Base-by-base conservation (phyloP, 768 basidiomycete genomes). In the Harrya chromipes region DNA sequence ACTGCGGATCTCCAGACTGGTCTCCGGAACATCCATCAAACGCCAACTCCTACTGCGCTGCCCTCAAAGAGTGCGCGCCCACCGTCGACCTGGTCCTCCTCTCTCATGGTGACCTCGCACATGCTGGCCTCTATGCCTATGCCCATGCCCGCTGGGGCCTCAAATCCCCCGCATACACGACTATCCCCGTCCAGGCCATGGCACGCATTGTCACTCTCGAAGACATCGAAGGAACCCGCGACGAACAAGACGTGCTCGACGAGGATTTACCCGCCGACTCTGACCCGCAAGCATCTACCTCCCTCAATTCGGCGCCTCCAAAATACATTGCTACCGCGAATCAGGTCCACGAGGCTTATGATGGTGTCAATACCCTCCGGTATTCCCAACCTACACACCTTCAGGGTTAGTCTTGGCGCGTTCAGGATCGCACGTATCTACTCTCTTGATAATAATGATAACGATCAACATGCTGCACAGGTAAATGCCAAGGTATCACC, bases 351-450 rank as follows among this genome's bases (percentile, higher is more conserved):
- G 90, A 93, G 51, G 91, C 95, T 4, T 97, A 97, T 66, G 89
- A 94, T 56, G 83, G 83, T 5, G 79, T 98, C 56, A 97, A 89
- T 60, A 90, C 93, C 2, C 79, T 98, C 56, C 81, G 94, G 47
- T 98, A 95, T 65, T 94, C 93, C 9, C 94, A 97, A 57, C 95
- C 95, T 4, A 89, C 91, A 6, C 94, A 95, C 71, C 77, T 99
- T 26, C 88, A 91, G 77, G 94, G 94, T 91, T 60, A 66, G 74
- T 66, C 47, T 55, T 39, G 27, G 34, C 26, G 27, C 47, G 26
- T 24, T 36, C 13, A 29, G 16, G 16, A 45, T 50, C 36, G 17
- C 43, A 43, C 51, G 34, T 49, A 41, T 43, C n/a, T 46, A 51
- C 43, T 12, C 35, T 13, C 31, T 11, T 35, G 27, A 29, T 29